A percentile compares a stretch with the other conserved stretches of the same genome.
Conservation (phyloP, 805 yeast genomes). For the Candida andamanensis region DNA sequence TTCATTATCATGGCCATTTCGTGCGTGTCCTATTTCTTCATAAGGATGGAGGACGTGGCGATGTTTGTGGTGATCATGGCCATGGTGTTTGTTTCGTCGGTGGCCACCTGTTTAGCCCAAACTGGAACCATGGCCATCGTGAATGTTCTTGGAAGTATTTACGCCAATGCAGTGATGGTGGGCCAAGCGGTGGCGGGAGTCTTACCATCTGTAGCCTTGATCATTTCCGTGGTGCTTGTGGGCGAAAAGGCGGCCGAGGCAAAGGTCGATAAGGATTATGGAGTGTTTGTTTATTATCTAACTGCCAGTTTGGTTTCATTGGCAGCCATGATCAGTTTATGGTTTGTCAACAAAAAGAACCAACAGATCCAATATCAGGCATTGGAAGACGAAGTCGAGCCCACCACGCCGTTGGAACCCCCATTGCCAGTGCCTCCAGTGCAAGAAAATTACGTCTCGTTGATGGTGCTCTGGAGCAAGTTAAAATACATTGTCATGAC, state of each 20-base stretch:
- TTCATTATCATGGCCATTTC: conserved; percentile 56
- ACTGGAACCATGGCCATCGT: conserved; percentile 88
- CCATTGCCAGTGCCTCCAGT: conserved; percentile 12
- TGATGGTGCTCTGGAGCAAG: conserved; percentile 54
- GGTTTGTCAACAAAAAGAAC: conserved; percentile 25
- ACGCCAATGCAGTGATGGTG: conserved; percentile 86
- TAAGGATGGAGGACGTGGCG: conserved; percentile 30
- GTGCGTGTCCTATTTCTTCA: conserved; percentile 34
- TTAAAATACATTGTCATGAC: conserved; percentile 60
- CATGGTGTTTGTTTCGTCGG: conserved; percentile 58
- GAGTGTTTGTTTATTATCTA: conserved; percentile 43
- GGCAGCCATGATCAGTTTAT: conserved; percentile 37
- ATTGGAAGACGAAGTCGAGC: conserved; percentile 7
- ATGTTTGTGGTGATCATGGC: conserved; percentile 55
- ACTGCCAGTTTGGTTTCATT: conserved; percentile 47
- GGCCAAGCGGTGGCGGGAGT: conserved; percentile 97
- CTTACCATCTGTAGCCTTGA: conserved; percentile 71
- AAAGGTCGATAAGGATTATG: conserved; percentile 29
- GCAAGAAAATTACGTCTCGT: conserved; percentile 42
- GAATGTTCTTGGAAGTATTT: conserved; percentile 66
- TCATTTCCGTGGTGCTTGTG: conserved; percentile 44
- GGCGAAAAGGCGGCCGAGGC: conserved; percentile 29
- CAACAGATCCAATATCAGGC: conserved; percentile 16
- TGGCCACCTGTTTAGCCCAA: conserved; percentile 80
- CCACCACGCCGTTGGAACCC: conserved; percentile 4